phyloP scores from a whole-genome alignment of 257 asterid species.

The Solanum ahanhuiri region DNA sequence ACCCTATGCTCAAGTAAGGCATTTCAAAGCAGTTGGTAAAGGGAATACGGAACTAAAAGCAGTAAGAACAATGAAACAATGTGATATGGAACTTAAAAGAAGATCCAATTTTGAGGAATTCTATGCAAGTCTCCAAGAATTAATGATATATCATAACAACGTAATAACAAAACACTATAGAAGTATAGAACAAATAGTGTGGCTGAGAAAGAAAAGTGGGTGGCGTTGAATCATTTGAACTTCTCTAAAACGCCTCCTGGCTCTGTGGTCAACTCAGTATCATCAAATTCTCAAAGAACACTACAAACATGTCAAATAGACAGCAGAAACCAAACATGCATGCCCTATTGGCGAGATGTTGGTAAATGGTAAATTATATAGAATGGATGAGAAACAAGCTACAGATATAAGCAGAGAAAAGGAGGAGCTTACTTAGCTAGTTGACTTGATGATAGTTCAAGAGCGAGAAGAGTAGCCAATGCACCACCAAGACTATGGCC shows the following conservation, averaged over 20 bases:
- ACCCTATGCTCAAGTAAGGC: neutral
- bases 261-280: neutral
- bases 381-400: neutral
- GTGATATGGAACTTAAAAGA: neutral
- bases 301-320: neutral
- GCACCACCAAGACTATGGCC: conserved; percentile 99
- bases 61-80: neutral
- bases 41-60: neutral
- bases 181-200: neutral
- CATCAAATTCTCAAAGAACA: neutral
- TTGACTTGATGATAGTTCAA: conserved; percentile 81
- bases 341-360: neutral
- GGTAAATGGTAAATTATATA: neutral
- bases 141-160: neutral
- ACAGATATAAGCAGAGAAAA: neutral
- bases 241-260: neutral
- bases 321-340: neutral
- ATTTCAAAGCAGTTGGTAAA: neutral
- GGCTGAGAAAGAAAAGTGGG: neutral
- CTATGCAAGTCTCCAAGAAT: neutral
- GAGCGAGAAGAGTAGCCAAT: conserved; percentile 90
- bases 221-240: neutral
- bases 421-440: conserved; percentile 60
- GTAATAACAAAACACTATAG: neutral
- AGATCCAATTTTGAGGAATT: neutral